Conservation (phyloP, 2,329 filamentous ascomycete species). For the Raffaelea arxii region DNA sequence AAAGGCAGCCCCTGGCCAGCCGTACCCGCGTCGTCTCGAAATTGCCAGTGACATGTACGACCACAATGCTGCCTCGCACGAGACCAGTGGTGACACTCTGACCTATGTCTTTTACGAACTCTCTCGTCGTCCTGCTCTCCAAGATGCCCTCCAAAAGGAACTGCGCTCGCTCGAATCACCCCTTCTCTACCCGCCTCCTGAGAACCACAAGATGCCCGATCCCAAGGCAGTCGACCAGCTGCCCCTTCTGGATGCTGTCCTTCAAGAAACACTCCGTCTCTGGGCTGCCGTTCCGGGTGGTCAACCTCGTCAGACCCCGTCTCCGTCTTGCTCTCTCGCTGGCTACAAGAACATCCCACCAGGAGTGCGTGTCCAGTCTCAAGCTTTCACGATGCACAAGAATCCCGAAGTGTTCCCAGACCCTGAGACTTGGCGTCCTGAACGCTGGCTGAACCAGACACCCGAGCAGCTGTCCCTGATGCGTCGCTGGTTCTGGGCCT, state of each 20-base stretch:
- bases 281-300: neutral
- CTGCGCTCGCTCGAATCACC: neutral
- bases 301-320: neutral
- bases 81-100: conserved; percentile 7
- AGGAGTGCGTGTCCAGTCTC: conserved; percentile 1
- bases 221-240: conserved; percentile 1
- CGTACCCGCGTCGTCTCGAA: neutral
- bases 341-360: conserved; percentile 1
- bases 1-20: neutral
- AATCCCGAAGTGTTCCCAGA: conserved; percentile 1
- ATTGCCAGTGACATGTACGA: conserved; percentile 5
- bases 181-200: neutral
- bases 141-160: conserved; percentile 2
- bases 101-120: conserved; percentile 5
- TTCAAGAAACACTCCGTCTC: conserved; percentile 3
- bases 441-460: conserved; percentile 5
- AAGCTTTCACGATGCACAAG: conserved; percentile 1
- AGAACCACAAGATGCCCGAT: neutral
- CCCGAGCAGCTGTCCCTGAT: conserved; percentile 2
- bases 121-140: conserved; percentile 1
- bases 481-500: conserved; percentile 5
- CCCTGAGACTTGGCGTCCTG: neutral
- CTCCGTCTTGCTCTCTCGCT: neutral
- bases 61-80: conserved; percentile 2
- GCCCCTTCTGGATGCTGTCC: conserved; percentile 4